Conservation (phyloP, 768 basidiomycete genomes). For the Cystobasidiopsis lactophilus region DNA sequence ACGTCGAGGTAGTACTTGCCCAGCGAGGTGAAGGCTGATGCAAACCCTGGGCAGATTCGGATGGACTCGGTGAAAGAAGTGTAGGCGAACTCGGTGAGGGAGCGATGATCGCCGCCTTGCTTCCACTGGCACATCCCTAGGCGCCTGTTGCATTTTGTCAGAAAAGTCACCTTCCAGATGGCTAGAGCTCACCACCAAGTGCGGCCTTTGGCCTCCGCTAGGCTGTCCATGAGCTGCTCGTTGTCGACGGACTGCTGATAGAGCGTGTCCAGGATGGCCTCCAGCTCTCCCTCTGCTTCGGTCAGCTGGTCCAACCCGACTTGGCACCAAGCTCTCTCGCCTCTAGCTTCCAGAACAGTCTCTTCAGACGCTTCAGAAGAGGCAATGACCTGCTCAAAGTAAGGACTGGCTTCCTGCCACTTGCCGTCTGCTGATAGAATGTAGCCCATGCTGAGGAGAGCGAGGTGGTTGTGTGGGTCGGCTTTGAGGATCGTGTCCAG, state of each 20-base stretch:
- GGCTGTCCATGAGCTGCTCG: slow-evolving; percentile 32
- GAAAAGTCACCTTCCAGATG: too few relatives aligned
- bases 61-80: slow-evolving; percentile 56
- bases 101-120: slow-evolving; percentile 34
- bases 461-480: slow-evolving; percentile 40
- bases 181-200: slow-evolving; percentile 78
- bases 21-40: slow-evolving; percentile 80
- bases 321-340: slow-evolving; percentile 71
- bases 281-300: slow-evolving; percentile 21
- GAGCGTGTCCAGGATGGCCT: slow-evolving; percentile 21
- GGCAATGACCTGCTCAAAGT: slow-evolving; percentile 40
- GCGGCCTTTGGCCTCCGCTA: slow-evolving; percentile 43
- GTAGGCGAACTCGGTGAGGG: slow-evolving; percentile 39
- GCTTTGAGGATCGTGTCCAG: slow-evolving; percentile 46
- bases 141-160: too few relatives aligned
- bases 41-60: slow-evolving; percentile 49
- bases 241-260: slow-evolving; percentile 23
- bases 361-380: slow-evolving; percentile 13
- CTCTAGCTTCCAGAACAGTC: slow-evolving; percentile 38
- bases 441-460: slow-evolving; percentile 53
- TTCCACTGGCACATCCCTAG: slow-evolving; percentile 59
- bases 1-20: slow-evolving; percentile 68
- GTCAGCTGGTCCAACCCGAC: slow-evolving; percentile 23
- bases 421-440: slow-evolving; percentile 40
- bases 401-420: slow-evolving; percentile 43